These are phyloP conservation scores for Cyberlindnera mrakii DNA, from an alignment of 805 yeast genomes.

Conservation along the genomic window DNA sequence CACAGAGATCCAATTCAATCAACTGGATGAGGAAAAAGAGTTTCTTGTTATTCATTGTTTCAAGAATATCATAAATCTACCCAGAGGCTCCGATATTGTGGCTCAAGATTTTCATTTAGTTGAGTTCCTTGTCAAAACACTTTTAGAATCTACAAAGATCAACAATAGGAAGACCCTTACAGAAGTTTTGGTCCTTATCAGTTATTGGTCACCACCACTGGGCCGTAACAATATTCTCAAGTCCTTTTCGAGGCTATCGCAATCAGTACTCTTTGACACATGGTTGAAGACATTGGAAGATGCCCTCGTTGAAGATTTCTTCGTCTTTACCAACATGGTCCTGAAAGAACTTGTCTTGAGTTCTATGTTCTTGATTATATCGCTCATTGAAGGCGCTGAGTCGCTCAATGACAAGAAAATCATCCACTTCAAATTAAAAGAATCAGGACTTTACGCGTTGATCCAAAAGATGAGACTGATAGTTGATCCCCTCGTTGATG, in stretches of 20 bases:
- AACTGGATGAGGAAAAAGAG: conserved; percentile 45
- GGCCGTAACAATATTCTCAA: conserved; percentile 26
- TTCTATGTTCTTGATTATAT: conserved; percentile 17
- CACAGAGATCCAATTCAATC: conserved; percentile 37
- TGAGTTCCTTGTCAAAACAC: conserved; percentile 37
- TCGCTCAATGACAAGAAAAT: conserved; percentile 22
- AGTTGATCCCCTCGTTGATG: conserved; percentile 30
- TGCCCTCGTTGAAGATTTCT: conserved; percentile 12
- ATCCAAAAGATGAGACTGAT: conserved; percentile 32
- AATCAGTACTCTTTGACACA: conserved; percentile 13
- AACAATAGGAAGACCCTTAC: conserved; percentile 49
- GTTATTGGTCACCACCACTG: conserved; percentile 23
- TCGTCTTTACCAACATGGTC: conserved; percentile 13
- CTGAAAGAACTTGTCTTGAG: conserved; percentile 16
- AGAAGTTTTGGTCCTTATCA: conserved; percentile 37
- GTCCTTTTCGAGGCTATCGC: conserved; percentile 15
- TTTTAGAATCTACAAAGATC: conserved; percentile 42
- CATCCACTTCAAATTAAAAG: conserved; percentile 26
- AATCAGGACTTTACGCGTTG: conserved; percentile 31
- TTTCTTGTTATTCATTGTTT: conserved; percentile 44
- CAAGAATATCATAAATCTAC: conserved; percentile 38
- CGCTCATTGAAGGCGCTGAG: conserved; percentile 20
- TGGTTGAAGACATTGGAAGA: conserved; percentile 15
- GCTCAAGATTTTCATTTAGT: conserved; percentile 20
- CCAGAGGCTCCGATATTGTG: conserved; percentile 20